Conservation (phyloP, 371 early-diverging fungal species). For the Mortierella sp. region DNA sequence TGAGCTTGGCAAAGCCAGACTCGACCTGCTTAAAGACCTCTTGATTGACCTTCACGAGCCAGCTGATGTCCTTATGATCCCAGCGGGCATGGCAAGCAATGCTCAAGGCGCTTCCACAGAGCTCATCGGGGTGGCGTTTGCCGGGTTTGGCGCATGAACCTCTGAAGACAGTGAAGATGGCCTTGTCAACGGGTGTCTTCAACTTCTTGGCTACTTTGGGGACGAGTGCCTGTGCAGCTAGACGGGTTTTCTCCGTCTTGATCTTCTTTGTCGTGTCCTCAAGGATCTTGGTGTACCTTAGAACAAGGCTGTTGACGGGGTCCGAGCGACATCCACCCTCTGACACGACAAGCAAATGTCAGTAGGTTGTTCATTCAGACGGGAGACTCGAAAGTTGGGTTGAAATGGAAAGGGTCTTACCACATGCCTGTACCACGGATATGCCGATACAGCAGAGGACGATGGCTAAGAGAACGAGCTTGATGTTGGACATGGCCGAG, state of each 20-base stretch:
- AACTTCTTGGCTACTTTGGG: neutral
- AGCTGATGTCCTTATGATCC: constrained; percentile 18
- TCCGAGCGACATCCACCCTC: constrained; percentile 34
- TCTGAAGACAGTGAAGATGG: constrained; percentile 35
- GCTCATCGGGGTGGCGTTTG: constrained; percentile 18
- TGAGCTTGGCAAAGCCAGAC: too few species aligned
- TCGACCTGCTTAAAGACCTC: too few species aligned
- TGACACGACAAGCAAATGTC: too few species aligned
- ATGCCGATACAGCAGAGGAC: constrained; percentile 9
- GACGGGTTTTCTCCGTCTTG: neutral
- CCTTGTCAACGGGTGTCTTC: constrained; percentile 33
- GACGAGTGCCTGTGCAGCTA: constrained; percentile 3
- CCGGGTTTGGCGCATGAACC: constrained; percentile 24
- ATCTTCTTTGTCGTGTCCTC: constrained; percentile 11
- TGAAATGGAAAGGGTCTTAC: constrained; percentile 14
- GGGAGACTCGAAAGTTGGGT: neutral
- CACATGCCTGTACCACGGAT: constrained; percentile 27
- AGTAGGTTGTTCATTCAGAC: neutral
- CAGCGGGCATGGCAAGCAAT: constrained; percentile 46
- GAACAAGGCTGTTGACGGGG: constrained; percentile 24
- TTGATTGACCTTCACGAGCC: too few species aligned
- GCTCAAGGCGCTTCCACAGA: constrained; percentile 43
- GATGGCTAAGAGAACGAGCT: constrained; percentile 15
- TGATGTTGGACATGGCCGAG: too few species aligned
- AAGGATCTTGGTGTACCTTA: constrained; percentile 20